phyloP scores from a whole-genome alignment of 306 rosid species.

The Vigna trinervia region DNA sequence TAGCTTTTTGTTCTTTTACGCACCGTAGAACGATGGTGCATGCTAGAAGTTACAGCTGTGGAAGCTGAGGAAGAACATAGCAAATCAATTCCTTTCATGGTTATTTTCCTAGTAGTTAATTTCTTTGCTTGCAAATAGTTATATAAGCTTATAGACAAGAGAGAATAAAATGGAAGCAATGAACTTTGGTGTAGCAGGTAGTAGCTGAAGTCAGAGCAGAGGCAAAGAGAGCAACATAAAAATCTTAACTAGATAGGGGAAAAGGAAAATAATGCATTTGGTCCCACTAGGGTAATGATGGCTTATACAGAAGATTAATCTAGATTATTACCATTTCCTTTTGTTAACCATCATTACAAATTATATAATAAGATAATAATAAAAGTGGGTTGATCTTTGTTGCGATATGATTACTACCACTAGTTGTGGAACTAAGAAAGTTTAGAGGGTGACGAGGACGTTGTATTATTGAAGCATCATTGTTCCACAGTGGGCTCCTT shows the following conservation, averaged over 20 bases:
- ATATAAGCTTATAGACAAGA: neutral
- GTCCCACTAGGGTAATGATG: constrained; percentile 48
- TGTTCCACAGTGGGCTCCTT: constrained; percentile 38
- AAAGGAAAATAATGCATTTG: constrained; percentile 28
- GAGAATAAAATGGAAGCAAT: constrained; percentile 13
- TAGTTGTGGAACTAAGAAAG: constrained; percentile 48
- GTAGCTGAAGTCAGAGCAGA: neutral
- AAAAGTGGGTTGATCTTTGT: constrained; percentile 50
- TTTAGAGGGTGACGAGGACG: constrained; percentile 18
- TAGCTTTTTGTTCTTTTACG: constrained; percentile 45
- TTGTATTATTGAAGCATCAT: constrained; percentile 64
- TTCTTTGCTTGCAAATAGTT: neutral
- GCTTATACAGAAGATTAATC: constrained; percentile 37
- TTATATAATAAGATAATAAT: neutral
- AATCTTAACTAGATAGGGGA: neutral
- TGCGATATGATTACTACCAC: constrained; percentile 64
- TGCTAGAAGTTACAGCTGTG: constrained; percentile 66
- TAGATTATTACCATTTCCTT: too few species aligned
- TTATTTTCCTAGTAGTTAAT: neutral
- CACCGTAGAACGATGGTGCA: constrained; percentile 55
- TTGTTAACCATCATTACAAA: too few species aligned
- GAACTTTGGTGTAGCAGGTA: constrained; percentile 26
- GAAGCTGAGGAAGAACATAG: constrained; percentile 78
- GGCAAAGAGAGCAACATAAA: neutral
- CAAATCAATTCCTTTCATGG: constrained; percentile 69